Percentiles rank a stretch among this genome's conserved stretches.
Conservation (phyloP, 139 green algal genomes). For the Tetratostichococcus sp. region DNA sequence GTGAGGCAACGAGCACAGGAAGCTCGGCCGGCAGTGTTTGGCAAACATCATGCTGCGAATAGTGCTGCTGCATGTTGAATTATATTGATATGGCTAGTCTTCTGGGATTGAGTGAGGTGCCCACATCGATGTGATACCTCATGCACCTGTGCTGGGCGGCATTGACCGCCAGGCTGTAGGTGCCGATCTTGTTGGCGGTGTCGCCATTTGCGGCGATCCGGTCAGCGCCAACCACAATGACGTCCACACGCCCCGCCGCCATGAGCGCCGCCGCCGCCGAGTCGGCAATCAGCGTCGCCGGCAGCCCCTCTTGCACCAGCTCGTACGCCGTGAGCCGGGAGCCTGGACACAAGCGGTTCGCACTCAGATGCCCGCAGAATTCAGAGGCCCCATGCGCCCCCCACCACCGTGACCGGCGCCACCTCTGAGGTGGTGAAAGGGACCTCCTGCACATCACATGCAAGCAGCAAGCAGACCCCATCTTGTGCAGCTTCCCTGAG, state of each 20-base stretch:
- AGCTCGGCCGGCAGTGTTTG: background rate
- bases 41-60: too few relatives aligned
- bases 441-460: too few relatives aligned
- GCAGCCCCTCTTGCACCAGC: slow-evolving; percentile 86
- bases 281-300: slow-evolving; percentile 87
- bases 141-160: slow-evolving; percentile 50
- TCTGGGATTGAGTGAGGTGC: too few relatives aligned
- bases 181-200: slow-evolving; percentile 95
- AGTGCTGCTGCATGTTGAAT: too few relatives aligned
- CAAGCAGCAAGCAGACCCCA: background rate
- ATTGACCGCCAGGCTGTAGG: slow-evolving; percentile 65
- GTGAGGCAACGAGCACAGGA: too few relatives aligned
- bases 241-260: slow-evolving; percentile 64
- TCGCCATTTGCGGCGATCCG: slow-evolving; percentile 84
- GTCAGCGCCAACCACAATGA: slow-evolving; percentile 94
- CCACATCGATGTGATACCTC: too few relatives aligned
- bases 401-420: too few relatives aligned
- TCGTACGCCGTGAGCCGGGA: slow-evolving; percentile 92
- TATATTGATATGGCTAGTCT: too few relatives aligned
- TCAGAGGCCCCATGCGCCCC: too few relatives aligned
- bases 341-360: slow-evolving; percentile 38
- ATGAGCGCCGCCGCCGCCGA: slow-evolving; percentile 83
- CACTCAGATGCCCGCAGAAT: background rate
- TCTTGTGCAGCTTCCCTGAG: too few relatives aligned
- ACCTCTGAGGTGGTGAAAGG: too few relatives aligned